Percentiles rank a stretch among this genome's conserved stretches.
Evolutionary conservation across 192 early-diverging fungal genomes (phyloP).

Genomic region (Coemansia sp.): DNA sequence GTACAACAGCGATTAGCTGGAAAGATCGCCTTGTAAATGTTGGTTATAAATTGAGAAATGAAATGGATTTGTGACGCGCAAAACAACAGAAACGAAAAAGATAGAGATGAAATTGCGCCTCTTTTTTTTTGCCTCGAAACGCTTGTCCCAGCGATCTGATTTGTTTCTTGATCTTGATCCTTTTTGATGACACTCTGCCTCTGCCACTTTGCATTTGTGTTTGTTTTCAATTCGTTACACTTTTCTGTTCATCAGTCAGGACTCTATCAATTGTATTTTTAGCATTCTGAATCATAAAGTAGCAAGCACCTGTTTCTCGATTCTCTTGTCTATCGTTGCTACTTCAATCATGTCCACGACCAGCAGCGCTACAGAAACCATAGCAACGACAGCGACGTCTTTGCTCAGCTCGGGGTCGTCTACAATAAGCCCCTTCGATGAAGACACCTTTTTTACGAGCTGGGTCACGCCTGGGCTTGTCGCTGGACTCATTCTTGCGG

Average conservation of each 20-base stretch:
- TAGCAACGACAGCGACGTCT: slow-evolving; percentile 14
- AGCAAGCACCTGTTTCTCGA: no score
- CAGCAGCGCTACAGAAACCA: slow-evolving; percentile 9
- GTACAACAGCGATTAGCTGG: no score
- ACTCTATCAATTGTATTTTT: neutral
- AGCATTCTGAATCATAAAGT: neutral
- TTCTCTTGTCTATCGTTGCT: neutral
- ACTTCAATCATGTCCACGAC: slow-evolving; percentile 10
- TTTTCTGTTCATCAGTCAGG: neutral
- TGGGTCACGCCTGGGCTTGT: slow-evolving; percentile 56
- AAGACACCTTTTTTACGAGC: slow-evolving; percentile 51
- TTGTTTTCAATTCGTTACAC: neutral
- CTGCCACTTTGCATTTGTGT: no score
- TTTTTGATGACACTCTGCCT: no score
- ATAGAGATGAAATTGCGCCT: no score
- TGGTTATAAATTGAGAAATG: slow-evolving; percentile 2
- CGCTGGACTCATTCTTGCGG: slow-evolving; percentile 34
- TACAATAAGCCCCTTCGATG: slow-evolving; percentile 26
- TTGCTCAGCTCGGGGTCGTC: slow-evolving; percentile 4
- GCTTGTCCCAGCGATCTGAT: no score
- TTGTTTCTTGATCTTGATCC: no score
- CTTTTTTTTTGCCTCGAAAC: neutral
- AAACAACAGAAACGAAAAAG: no score
- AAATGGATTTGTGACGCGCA: no score
- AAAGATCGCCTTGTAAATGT: no score